phyloP scores from a whole-genome alignment of 805 yeast genomes.

The Kazachstania taianensis region DNA sequence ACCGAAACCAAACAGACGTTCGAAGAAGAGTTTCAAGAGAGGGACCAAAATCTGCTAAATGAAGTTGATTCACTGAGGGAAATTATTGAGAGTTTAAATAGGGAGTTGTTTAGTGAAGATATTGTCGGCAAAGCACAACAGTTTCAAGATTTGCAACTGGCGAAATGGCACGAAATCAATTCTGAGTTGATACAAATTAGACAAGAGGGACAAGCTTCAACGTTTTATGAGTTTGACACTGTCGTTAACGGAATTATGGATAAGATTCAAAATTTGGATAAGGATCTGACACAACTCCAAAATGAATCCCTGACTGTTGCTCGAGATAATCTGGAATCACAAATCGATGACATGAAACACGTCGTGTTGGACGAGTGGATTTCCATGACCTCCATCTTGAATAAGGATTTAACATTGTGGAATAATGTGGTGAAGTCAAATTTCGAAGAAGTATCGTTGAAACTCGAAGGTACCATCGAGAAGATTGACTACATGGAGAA shows the following conservation, averaged over 20 bases:
- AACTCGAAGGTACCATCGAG: slow-evolving; percentile 10
- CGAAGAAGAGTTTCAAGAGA: background rate
- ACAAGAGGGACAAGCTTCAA: background rate
- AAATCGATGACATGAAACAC: slow-evolving; percentile 29
- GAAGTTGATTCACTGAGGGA: background rate
- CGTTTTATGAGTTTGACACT: background rate
- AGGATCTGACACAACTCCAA: slow-evolving; percentile 3
- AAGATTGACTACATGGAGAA: slow-evolving; percentile 9
- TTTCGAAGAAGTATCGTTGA: slow-evolving; percentile 9
- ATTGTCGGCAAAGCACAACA: background rate
- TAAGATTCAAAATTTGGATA: slow-evolving; percentile 5
- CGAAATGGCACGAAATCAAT: background rate
- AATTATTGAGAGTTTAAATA: background rate
- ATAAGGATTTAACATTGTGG: slow-evolving; percentile 13
- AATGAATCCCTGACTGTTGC: slow-evolving; percentile 1
- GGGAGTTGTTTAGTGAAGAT: background rate
- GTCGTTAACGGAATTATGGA: slow-evolving; percentile 3
- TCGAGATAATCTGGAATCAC: slow-evolving; percentile 11
- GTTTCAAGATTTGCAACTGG: background rate
- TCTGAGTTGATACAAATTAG: background rate
- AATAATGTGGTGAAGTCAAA: slow-evolving; percentile 8
- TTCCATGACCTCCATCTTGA: slow-evolving; percentile 5
- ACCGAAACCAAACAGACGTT: background rate
- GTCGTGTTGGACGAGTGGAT: slow-evolving; percentile 10
- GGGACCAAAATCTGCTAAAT: slow-evolving; percentile 1